These are phyloP conservation scores for Colletotrichum tofieldiae DNA, from an alignment of 2,329 filamentous ascomycete genomes.

Conservation along the genomic window DNA sequence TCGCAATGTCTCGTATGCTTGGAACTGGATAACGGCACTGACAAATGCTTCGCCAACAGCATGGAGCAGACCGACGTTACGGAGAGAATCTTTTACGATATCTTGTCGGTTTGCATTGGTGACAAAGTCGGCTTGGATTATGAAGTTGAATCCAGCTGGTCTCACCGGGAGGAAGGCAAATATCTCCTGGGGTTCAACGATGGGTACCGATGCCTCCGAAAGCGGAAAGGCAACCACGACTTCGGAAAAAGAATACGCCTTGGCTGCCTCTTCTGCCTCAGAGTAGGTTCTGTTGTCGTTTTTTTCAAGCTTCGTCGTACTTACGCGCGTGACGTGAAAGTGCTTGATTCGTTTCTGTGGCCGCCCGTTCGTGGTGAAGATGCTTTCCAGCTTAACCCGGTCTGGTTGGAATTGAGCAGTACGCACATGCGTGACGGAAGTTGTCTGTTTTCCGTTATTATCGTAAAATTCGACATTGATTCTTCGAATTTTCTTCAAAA, in stretches of 20 bases:
- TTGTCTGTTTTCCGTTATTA: slow-evolving; percentile 2
- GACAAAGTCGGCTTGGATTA: slow-evolving; percentile 67
- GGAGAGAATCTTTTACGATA: slow-evolving; percentile 53
- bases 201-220: slow-evolving; percentile 48
- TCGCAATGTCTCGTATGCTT: slow-evolving; percentile 53
- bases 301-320: slow-evolving; percentile 48
- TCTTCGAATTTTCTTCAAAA: slow-evolving; percentile 56
- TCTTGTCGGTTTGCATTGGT: slow-evolving; percentile 62
- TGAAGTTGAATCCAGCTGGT: slow-evolving; percentile 61
- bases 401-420: not conserved
- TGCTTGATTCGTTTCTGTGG: slow-evolving; percentile 40
- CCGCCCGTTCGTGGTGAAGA: slow-evolving; percentile 25
- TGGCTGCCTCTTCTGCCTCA: slow-evolving; percentile 45
- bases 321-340: slow-evolving; percentile 52
- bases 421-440: not conserved
- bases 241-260: slow-evolving; percentile 49
- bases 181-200: slow-evolving; percentile 58
- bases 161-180: slow-evolving; percentile 64
- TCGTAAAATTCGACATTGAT: slow-evolving; percentile 53
- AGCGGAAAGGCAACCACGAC: slow-evolving; percentile 65
- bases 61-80: slow-evolving; percentile 57
- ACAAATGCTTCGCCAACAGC: slow-evolving; percentile 58
- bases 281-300: slow-evolving; percentile 56
- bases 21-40: slow-evolving; percentile 57
- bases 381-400: slow-evolving; percentile 1